These are phyloP conservation scores for Dacryopinax primogenitus DNA, from an alignment of 768 basidiomycete species.

Conservation along the genomic window DNA sequence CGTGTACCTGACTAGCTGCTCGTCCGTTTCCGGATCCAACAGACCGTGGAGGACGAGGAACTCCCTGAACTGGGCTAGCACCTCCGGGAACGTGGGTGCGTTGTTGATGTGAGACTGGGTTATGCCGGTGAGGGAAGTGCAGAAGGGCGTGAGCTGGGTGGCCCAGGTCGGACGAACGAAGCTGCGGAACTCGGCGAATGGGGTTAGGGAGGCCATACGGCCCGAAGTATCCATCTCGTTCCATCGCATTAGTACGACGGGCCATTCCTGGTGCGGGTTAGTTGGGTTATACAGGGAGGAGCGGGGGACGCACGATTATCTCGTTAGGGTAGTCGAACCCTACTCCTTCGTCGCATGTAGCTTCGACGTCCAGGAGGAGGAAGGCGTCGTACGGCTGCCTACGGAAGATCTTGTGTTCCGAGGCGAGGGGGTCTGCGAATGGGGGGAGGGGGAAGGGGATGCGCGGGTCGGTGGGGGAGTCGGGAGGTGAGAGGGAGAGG, in stretches of 20 bases:
- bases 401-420: background rate
- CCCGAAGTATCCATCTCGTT: conserved; percentile 43
- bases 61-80: conserved; percentile 46
- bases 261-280: conserved; percentile 58
- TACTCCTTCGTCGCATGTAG: conserved; percentile 57
- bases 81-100: conserved; percentile 62
- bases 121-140: conserved; percentile 79
- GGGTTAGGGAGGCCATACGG: conserved; percentile 44
- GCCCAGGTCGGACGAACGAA: conserved; percentile 83
- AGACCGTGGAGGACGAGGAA: conserved; percentile 64
- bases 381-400: conserved; percentile 56
- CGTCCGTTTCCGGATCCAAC: conserved; percentile 28
- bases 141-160: conserved; percentile 69
- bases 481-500: background rate
- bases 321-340: conserved; percentile 84
- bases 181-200: conserved; percentile 71
- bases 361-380: conserved; percentile 82
- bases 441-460: background rate
- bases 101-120: conserved; percentile 76
- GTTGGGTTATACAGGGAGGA: background rate
- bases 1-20: background rate
- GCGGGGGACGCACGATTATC: conserved; percentile 60
- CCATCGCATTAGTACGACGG: conserved; percentile 82
- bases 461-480: background rate
- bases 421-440: background rate